Evolutionary conservation across 139 green algal species (phyloP), one percentile per base, ranked within the genome.

Genomic region (Prasinococcaceae sp.): DNA sequence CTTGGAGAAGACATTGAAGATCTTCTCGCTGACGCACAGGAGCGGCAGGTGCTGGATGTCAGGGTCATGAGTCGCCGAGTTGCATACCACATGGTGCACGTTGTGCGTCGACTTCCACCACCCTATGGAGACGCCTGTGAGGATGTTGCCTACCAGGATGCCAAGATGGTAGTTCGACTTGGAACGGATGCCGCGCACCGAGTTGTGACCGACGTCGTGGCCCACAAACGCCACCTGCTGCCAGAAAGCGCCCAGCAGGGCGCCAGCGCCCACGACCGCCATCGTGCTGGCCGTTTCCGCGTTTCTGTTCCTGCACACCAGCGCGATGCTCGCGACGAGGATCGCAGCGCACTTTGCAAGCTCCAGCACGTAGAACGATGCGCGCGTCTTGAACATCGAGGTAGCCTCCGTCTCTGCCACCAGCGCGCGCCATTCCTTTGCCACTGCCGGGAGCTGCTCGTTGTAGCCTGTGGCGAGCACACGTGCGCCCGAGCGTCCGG

Each of bases 21-120:
- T 50, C 26, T 62, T 56, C 2, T 43, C 17, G 8, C 44, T 61
- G 32, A 74, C 26, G 19, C 60, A 60, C 2, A 74, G 33, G 23
- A 74, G 6, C 6, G 66, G 66, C 41, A 74, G 28, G 55, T 69
- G 60, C 38, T 74, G 66, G 22, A 74, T 61, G 30, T 74, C 66
- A 19, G 66, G 66, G 46, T 74, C 66, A 44, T 65, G 63, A 16
- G 70, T 30, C 4, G 66, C 16, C 24, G 41, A 66, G 53, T 74
- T 74, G 53, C 46, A 66, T 3, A 58, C 66, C 19, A 65, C 28
- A 35, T 74, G 66, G 61, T 74, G 66, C 27, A 69, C 55, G 50
- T 74, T 70, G 55, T 74, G 66, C n/a, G 66, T 69, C 5, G 32
- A 50, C 53, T 63, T 70, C 66, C 66, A 74, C 66, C 66, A 74